These are phyloP conservation scores for Coemansia sp. DNA, from an alignment of 192 early-diverging fungal species.

Conservation along the genomic window DNA sequence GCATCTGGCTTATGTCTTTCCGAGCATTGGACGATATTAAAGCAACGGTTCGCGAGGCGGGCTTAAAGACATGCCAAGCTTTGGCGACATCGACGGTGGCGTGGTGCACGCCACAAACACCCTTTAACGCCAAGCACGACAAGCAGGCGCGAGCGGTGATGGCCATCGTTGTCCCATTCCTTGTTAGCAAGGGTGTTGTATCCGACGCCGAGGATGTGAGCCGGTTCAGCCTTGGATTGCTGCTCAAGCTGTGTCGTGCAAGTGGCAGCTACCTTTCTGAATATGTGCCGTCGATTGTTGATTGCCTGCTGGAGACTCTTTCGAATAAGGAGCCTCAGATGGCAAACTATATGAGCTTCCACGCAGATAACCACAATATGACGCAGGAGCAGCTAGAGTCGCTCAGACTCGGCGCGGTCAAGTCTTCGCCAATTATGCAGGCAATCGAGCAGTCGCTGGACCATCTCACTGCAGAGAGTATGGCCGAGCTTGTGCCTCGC, in stretches of 20 bases:
- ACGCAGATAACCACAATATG: constrained; percentile 81
- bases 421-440: constrained; percentile 93
- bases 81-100: constrained; percentile 78
- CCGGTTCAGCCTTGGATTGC: constrained; percentile 71
- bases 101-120: constrained; percentile 62
- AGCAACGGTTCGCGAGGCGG: constrained; percentile 81
- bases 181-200: constrained; percentile 69
- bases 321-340: constrained; percentile 68
- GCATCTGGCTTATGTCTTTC: constrained; percentile 89
- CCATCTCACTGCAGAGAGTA: constrained; percentile 67
- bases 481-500: constrained; percentile 64
- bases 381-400: constrained; percentile 83
- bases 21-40: constrained; percentile 92
- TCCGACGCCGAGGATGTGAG: constrained; percentile 85
- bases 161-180: constrained; percentile 82
- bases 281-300: constrained; percentile 69
- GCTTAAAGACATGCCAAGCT: constrained; percentile 73
- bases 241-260: constrained; percentile 80
- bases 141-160: constrained; percentile 64
- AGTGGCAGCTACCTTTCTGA: constrained; percentile 69
- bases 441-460: constrained; percentile 75
- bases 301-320: constrained; percentile 78
- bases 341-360: constrained; percentile 86
- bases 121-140: constrained; percentile 39
- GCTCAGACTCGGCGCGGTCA: constrained; percentile 72